Base-by-base conservation (phyloP, 2,329 filamentous ascomycete species). In the Ambrosiella cleistominuta region DNA sequence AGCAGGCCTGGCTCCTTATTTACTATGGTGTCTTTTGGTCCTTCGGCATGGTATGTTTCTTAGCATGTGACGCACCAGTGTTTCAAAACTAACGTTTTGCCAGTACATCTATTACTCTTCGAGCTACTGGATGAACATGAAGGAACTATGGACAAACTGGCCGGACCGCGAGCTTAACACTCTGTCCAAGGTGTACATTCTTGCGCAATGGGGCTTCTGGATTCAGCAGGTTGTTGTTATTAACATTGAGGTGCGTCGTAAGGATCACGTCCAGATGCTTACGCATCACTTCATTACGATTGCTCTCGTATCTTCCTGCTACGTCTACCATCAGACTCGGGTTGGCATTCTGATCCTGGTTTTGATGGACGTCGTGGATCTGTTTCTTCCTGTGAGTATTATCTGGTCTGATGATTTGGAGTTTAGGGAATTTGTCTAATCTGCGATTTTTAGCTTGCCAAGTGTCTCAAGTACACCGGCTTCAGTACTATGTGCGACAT, bases 191-290 rank as follows among this genome's bases (percentile, higher is more conserved):
- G 82, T 80, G 69, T 98, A 98, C 70, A 87, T 95, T 66, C 76
- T 98, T 38, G 83, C 84, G 12, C 90, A 97, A 69, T 86, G 90
- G 71, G 83, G 85, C 27, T 97, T 96, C 70, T 96, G 88, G 85
- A 70, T 96, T 53, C 91, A 97, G 72, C 90, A 95, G 71, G 86
- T 97, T 63, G 75, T 96, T 38, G 88, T 96, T 60, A 88, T 97
- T 68, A 85, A 96, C 70, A 89, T 97, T 61, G 93, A 98, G 71
- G 87, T 94, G 71, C 82, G 86, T 63, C 81, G 93, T 66, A 97
- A 97, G 72, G 93, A 98, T 66, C 85, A 96, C 70, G 86, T 82
- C 74, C 91, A 97, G 70, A 97, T 97, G 93, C 82, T 97, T 64
- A 84, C 82, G 15, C 93, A 97, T 70, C 93, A 98, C 72, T 80